Evolutionary conservation across 495 filamentous ascomycete genomes (phyloP).

Genomic region (Recurvomyces mirabilis): DNA sequence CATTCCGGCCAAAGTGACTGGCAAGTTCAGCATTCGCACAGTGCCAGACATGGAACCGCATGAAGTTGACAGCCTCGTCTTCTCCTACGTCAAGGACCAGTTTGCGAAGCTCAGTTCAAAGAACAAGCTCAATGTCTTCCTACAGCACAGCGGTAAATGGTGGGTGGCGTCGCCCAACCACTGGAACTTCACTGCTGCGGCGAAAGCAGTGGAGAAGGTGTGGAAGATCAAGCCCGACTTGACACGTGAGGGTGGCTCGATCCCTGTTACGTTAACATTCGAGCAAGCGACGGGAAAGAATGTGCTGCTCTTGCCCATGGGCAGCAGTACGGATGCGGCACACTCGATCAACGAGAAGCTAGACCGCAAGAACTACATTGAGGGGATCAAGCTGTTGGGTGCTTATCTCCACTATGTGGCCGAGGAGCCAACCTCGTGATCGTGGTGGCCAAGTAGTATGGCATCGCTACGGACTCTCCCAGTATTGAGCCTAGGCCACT

Average conservation of each 20-base stretch:
- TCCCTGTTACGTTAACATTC: constrained; percentile 92
- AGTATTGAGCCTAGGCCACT: no score
- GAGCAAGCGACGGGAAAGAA: constrained; percentile 99
- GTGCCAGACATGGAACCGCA: constrained; percentile 95
- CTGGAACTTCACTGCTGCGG: constrained; percentile 92
- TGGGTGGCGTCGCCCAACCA: constrained; percentile 95
- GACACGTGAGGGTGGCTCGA: constrained; percentile 92
- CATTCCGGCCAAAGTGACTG: constrained; percentile 91
- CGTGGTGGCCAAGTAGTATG: no score
- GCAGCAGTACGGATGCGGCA: constrained; percentile 87
- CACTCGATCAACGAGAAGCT: constrained; percentile 98
- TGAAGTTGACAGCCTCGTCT: constrained; percentile 72
- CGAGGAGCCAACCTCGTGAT: constrained; percentile 74
- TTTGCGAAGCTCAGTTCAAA: constrained; percentile 81
- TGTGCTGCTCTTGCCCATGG: constrained; percentile 90
- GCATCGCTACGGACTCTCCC: no score
- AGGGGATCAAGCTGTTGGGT: constrained; percentile 91
- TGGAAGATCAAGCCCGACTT: constrained; percentile 89
- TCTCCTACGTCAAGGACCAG: constrained; percentile 61
- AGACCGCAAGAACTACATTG: constrained; percentile 92
- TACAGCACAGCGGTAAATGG: constrained; percentile 90
- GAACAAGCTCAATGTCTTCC: constrained; percentile 69
- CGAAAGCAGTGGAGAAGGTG: constrained; percentile 84
- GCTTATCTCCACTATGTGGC: constrained; percentile 96
- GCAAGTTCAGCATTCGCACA: constrained; percentile 96